phyloP scores from a whole-genome alignment of 2,329 filamentous ascomycete species.

The Akanthomyces uredinophilus region DNA sequence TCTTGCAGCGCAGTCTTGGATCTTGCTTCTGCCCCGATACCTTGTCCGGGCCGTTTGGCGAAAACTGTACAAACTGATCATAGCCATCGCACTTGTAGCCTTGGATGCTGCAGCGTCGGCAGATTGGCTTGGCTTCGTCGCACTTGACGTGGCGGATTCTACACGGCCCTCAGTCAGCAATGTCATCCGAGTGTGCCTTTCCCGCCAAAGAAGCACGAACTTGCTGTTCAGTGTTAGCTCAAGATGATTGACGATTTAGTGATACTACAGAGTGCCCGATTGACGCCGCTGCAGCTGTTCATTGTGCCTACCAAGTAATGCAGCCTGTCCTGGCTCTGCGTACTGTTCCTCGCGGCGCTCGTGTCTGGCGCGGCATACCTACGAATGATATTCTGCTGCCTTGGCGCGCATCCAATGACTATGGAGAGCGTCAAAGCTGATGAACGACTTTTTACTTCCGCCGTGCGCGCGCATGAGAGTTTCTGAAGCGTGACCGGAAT shows the following conservation, averaged over 20 bases:
- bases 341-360: not conserved
- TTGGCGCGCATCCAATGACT: not conserved
- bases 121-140: constrained; percentile 16
- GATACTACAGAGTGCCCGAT: too few relatives aligned
- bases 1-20: not conserved
- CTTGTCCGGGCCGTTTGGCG: not conserved
- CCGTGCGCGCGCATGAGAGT: too few relatives aligned
- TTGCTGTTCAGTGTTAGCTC: not conserved
- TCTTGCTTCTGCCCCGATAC: not conserved
- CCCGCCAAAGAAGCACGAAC: not conserved
- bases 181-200: not conserved
- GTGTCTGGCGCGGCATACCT: not conserved
- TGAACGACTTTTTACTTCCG: not conserved
- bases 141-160: constrained; percentile 20
- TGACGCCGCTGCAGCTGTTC: not conserved
- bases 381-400: not conserved
- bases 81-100: constrained; percentile 19
- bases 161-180: not conserved
- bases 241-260: too few relatives aligned
- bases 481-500: too few relatives aligned
- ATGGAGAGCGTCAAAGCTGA: not conserved
- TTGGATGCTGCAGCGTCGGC: constrained; percentile 14
- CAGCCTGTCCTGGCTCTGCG: constrained; percentile 18
- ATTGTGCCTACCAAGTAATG: constrained; percentile 17
- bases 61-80: not conserved